Percentiles rank a stretch among this genome's conserved stretches.
Conservation (phyloP, 1,139 yeast species). For the Pichia kudriavzevii region DNA sequence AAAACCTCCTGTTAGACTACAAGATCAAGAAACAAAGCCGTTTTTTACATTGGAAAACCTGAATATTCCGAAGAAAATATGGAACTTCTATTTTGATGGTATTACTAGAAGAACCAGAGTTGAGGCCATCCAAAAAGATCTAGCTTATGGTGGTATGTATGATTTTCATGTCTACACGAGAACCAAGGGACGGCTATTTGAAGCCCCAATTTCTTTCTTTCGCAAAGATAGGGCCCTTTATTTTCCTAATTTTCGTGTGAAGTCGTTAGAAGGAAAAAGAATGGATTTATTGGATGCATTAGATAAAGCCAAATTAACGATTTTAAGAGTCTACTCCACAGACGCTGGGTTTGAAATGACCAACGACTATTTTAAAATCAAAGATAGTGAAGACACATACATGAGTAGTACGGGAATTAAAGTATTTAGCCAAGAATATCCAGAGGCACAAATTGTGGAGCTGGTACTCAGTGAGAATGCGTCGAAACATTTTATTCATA, state of each 20-base stretch:
- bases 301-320: conserved; percentile 44
- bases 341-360: conserved; percentile 68
- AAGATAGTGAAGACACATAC: conserved; percentile 33
- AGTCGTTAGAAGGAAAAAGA: conserved; percentile 39
- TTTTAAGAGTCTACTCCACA: conserved; percentile 61
- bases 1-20: conserved; percentile 28
- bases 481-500: conserved; percentile 57
- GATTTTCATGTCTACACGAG: conserved; percentile 74
- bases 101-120: conserved; percentile 39
- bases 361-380: conserved; percentile 46
- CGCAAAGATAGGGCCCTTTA: conserved; percentile 65
- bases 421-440: conserved; percentile 31
- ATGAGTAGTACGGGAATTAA: conserved; percentile 31
- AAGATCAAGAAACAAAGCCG: conserved; percentile 16
- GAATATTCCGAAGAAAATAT: conserved; percentile 24
- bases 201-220: conserved; percentile 73
- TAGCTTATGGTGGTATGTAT: conserved; percentile 80
- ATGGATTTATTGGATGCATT: conserved; percentile 37
- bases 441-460: conserved; percentile 63
- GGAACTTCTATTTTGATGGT: conserved; percentile 34
- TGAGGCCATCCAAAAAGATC: conserved; percentile 59
- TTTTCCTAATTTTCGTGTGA: conserved; percentile 77
- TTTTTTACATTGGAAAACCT: conserved; percentile 21
- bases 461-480: conserved; percentile 66
- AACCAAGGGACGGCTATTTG: conserved; percentile 78